phyloP scores from a whole-genome alignment of 345 rosid species.

The Hibiscus trionum region DNA sequence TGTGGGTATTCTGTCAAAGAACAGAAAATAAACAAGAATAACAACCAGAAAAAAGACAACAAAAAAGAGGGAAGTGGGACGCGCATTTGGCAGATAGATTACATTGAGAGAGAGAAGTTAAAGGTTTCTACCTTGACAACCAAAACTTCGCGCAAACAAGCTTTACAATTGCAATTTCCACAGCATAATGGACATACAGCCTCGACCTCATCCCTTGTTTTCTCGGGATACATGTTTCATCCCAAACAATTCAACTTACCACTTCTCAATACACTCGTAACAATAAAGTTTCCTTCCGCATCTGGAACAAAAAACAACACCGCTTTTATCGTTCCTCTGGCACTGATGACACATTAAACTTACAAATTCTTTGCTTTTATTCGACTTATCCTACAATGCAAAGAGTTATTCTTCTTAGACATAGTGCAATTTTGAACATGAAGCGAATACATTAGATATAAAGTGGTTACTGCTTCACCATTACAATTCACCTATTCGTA shows the following conservation, averaged over 20 bases:
- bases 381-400: constrained; percentile 1
- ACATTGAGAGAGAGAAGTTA: neutral
- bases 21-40: neutral
- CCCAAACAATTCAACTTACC: constrained; percentile 27
- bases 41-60: neutral
- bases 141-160: constrained; percentile 37
- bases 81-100: neutral
- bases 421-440: neutral
- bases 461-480: neutral
- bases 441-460: neutral
- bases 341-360: constrained; percentile 47
- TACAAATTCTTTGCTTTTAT: constrained; percentile 5
- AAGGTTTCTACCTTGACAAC: constrained; percentile 23
- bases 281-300: constrained; percentile 45
- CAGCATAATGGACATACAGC: constrained; percentile 42
- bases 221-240: constrained; percentile 39
- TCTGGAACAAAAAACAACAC: constrained; percentile 32
- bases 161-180: constrained; percentile 46
- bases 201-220: constrained; percentile 31
- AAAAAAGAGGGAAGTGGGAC: neutral
- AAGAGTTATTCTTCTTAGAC: neutral
- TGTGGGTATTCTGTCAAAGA: constrained; percentile 19
- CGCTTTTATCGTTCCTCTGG: constrained; percentile 27
- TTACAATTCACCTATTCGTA: neutral
- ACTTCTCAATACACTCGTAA: constrained; percentile 41